phyloP scores from a whole-genome alignment of 1,284 basidiomycete genomes.

The Ganoderma sinense region DNA sequence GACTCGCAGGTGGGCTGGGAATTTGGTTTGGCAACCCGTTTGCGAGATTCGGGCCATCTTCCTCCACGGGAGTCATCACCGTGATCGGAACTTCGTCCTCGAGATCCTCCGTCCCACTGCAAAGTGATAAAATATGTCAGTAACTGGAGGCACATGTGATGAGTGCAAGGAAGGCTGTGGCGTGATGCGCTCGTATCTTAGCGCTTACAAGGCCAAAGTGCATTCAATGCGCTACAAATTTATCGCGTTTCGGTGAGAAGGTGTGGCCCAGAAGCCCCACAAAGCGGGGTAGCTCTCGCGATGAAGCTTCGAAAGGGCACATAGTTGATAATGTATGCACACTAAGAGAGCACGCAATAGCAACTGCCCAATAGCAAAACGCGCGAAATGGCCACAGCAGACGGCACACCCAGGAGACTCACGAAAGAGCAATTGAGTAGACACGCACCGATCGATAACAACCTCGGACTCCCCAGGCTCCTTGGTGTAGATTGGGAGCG shows the following conservation, averaged over 20 bases:
- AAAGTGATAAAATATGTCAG: conserved; percentile 2
- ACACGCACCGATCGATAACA: conserved; percentile 65
- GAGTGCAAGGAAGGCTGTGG: not conserved
- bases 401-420: not conserved
- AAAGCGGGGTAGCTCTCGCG: not conserved
- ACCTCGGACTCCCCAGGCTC: conserved; percentile 79
- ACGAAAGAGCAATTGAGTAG: not conserved
- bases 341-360: not conserved
- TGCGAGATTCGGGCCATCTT: conserved; percentile 15
- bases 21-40: not conserved
- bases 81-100: conserved; percentile 29
- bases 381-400: not conserved
- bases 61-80: conserved; percentile 28
- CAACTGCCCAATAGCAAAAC: not conserved
- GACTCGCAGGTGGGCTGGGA: not conserved
- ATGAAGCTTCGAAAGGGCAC: not conserved
- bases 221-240: not conserved
- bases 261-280: not conserved
- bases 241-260: not conserved
- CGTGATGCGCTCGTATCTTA: not conserved
- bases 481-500: conserved; percentile 74
- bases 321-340: not conserved
- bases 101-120: conserved; percentile 25
- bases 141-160: not conserved
- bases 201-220: not conserved